Conservation (phyloP, 2,329 filamentous ascomycete species). For the Biscogniauxia mediterranea region DNA sequence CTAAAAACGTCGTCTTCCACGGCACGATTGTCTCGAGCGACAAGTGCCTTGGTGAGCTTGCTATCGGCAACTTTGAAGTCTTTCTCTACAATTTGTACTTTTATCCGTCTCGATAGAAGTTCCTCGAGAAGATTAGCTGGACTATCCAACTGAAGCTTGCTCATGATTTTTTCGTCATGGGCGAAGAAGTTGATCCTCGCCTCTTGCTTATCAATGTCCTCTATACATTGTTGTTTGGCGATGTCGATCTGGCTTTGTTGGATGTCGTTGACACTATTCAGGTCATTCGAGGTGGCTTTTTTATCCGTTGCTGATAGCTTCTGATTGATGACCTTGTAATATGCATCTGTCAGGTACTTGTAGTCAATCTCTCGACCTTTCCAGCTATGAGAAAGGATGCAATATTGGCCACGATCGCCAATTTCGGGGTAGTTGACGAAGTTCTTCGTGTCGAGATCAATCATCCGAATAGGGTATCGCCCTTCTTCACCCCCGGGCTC, state of each 20-base stretch:
- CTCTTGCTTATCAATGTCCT: slow-evolving; percentile 12
- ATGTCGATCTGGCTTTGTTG: slow-evolving; percentile 7
- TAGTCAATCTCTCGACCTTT: slow-evolving; percentile 33
- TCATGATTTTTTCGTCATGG: slow-evolving; percentile 2
- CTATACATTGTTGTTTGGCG: slow-evolving; percentile 8
- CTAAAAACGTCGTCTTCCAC: no score
- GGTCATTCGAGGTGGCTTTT: no score
- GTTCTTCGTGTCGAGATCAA: slow-evolving; percentile 34
- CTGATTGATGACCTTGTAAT: slow-evolving; percentile 13
- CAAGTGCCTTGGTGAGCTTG: no score
- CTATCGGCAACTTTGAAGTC: no score
- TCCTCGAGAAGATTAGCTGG: neutral
- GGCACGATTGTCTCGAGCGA: no score
- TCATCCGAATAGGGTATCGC: slow-evolving; percentile 32
- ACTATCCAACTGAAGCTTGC: slow-evolving; percentile 2
- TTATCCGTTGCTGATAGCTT: slow-evolving; percentile 1
- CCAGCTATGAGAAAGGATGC: slow-evolving; percentile 37
- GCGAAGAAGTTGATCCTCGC: slow-evolving; percentile 5
- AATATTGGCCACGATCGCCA: slow-evolving; percentile 31
- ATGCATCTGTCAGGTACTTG: slow-evolving; percentile 27
- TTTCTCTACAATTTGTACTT: no score
- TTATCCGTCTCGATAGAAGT: neutral
- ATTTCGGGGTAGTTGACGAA: slow-evolving; percentile 28
- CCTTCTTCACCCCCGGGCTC: slow-evolving; percentile 15
- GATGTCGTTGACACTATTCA: no score